Evolutionary conservation across 2,329 filamentous ascomycete genomes (phyloP).

Genomic region (Cladophialophora psammophila): DNA sequence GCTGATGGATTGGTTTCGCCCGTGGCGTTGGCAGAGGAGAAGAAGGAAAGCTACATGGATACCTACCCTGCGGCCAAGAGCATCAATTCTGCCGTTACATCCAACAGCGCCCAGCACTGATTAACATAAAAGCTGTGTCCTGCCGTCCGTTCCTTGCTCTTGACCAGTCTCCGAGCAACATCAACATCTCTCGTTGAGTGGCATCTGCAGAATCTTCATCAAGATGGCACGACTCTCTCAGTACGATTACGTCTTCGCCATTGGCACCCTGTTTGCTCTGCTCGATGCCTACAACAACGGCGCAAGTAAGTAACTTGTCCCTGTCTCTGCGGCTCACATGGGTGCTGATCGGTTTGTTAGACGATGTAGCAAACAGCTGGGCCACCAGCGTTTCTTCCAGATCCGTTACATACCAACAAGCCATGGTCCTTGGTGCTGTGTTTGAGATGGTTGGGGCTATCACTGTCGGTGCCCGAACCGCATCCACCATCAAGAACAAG

Average conservation of each 20-base stretch:
- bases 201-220: not conserved
- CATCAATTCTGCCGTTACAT: not conserved
- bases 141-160: constrained; percentile 1
- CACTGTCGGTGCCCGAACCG: constrained; percentile 72
- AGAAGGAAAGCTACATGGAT: not conserved
- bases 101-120: not conserved
- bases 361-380: constrained; percentile 86
- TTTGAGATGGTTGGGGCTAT: constrained; percentile 74
- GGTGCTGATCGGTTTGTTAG: constrained; percentile 48
- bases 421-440: constrained; percentile 70
- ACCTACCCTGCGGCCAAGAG: constrained; percentile 8
- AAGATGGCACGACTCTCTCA: constrained; percentile 42
- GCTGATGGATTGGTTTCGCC: constrained; percentile 4
- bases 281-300: constrained; percentile 82
- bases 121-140: constrained; percentile 16
- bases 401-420: constrained; percentile 74
- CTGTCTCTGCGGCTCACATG: not conserved
- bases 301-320: constrained; percentile 65
- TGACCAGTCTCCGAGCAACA: not conserved
- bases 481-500: constrained; percentile 80
- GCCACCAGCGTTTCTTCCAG: constrained; percentile 82
- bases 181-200: not conserved
- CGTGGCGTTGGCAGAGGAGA: not conserved
- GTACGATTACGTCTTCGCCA: constrained; percentile 76
- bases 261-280: constrained; percentile 77